Evolutionary conservation across 1,284 basidiomycete species (phyloP).

Genomic region (Ceratobasidium theobromae): DNA sequence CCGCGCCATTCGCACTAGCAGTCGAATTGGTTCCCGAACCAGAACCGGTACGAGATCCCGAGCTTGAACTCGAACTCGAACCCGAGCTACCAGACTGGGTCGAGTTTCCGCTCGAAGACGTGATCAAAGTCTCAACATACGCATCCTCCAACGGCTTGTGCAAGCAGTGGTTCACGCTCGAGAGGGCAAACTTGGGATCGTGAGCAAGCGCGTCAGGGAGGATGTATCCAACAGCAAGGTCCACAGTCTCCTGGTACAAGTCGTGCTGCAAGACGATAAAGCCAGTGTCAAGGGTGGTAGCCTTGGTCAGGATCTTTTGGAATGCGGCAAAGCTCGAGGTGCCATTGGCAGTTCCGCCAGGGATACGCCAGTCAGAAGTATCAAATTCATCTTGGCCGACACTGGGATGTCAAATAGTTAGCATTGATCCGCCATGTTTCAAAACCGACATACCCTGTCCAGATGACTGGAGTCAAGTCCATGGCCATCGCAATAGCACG

Average conservation of each 20-base stretch:
- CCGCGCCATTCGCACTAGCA: conserved; percentile 8
- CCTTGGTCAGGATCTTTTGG: conserved; percentile 46
- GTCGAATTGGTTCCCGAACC: background rate
- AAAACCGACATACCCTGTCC: conserved; percentile 50
- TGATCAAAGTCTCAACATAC: conserved; percentile 67
- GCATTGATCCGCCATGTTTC: conserved; percentile 36
- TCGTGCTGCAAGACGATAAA: conserved; percentile 92
- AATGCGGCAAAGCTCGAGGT: conserved; percentile 50
- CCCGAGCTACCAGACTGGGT: conserved; percentile 7
- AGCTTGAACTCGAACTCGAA: background rate
- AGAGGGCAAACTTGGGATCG: conserved; percentile 61
- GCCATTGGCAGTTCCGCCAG: conserved; percentile 66
- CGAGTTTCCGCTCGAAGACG: conserved; percentile 5
- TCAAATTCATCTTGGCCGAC: conserved; percentile 61
- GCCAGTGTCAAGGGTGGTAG: conserved; percentile 49
- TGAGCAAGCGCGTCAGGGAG: conserved; percentile 66
- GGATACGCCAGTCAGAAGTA: conserved; percentile 85
- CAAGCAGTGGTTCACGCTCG: conserved; percentile 68
- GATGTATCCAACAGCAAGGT: conserved; percentile 85
- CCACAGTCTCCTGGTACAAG: conserved; percentile 80
- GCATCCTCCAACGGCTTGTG: conserved; percentile 58
- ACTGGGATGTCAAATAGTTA: conserved; percentile 37
- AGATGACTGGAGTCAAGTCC: conserved; percentile 79
- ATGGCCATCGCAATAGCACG: conserved; percentile 80
- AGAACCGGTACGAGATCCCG: background rate